phyloP scores from a whole-genome alignment of 2,329 filamentous ascomycete species.

The Ceratocystis albifundus region DNA sequence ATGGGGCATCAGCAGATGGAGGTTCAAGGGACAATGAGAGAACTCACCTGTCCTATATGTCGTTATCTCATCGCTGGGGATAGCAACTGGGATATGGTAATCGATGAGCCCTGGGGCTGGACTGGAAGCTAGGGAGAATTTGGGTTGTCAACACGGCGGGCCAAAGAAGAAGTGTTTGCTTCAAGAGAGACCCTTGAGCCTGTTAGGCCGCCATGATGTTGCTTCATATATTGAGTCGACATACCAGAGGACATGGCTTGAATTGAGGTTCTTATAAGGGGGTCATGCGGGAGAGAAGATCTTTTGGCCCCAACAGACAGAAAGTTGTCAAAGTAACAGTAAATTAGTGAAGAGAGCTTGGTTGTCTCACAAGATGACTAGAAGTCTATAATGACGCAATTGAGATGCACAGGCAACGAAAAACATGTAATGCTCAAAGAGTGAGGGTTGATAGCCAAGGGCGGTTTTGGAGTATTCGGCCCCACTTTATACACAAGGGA shows the following conservation, averaged over 20 bases:
- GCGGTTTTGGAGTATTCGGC: background rate
- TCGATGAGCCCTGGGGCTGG: background rate
- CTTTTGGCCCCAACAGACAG: no score
- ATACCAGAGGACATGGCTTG: slow-evolving; percentile 7
- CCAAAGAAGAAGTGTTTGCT: background rate
- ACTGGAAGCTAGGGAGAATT: background rate
- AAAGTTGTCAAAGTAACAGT: background rate
- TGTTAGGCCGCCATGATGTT: background rate
- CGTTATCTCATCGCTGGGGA: slow-evolving; percentile 9
- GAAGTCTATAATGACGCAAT: background rate
- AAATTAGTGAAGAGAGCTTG: background rate
- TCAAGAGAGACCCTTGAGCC: background rate
- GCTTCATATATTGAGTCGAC: background rate
- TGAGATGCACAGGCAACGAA: background rate
- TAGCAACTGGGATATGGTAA: slow-evolving; percentile 17
- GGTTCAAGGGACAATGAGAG: background rate
- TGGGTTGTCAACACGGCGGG: no score
- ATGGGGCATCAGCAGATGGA: background rate
- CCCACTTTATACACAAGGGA: background rate
- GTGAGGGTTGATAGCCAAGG: background rate
- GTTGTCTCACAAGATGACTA: background rate
- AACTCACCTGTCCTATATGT: slow-evolving; percentile 19
- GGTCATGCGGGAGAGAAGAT: background rate
- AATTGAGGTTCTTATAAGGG: background rate
- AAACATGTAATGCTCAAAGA: background rate